Evolutionary conservation across 805 yeast genomes (phyloP).

Genomic region (Myxozyma geophila): DNA sequence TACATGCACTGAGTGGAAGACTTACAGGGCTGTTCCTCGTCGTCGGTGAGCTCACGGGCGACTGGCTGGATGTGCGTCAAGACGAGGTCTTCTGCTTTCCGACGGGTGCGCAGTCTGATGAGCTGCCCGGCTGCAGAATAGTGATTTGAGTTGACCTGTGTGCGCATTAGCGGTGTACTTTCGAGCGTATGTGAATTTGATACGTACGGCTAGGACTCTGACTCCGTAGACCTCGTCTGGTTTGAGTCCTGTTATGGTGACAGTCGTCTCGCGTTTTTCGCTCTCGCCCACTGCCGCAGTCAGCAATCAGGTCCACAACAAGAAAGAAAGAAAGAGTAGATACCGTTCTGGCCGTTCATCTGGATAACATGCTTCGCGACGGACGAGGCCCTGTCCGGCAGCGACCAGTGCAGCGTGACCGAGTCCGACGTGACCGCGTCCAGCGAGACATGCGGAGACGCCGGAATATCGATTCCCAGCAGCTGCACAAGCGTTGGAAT

Average conservation of each 20-base stretch:
- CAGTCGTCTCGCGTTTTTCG: slow-evolving; percentile 45
- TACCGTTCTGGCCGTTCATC: slow-evolving; percentile 43
- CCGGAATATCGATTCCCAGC: slow-evolving; percentile 47
- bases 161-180: neutral
- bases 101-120: slow-evolving; percentile 41
- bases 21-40: neutral
- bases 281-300: slow-evolving; percentile 39
- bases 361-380: slow-evolving; percentile 44
- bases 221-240: slow-evolving; percentile 45
- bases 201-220: slow-evolving; percentile 43
- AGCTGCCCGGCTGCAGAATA: slow-evolving; percentile 37
- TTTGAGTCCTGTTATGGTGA: slow-evolving; percentile 43
- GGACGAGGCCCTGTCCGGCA: slow-evolving; percentile 42
- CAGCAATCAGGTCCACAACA: neutral
- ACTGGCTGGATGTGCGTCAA: slow-evolving; percentile 37
- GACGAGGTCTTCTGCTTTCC: slow-evolving; percentile 38
- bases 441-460: slow-evolving; percentile 43
- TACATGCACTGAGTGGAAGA: neutral
- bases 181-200: neutral
- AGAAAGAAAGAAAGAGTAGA: slow-evolving; percentile 4
- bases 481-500: slow-evolving; percentile 44
- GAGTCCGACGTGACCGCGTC: slow-evolving; percentile 42
- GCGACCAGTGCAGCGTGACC: slow-evolving; percentile 45
- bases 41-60: slow-evolving; percentile 14
- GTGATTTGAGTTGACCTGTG: slow-evolving; percentile 34